phyloP scores from a whole-genome alignment of 768 basidiomycete genomes.

The Boletus barrowsii region DNA sequence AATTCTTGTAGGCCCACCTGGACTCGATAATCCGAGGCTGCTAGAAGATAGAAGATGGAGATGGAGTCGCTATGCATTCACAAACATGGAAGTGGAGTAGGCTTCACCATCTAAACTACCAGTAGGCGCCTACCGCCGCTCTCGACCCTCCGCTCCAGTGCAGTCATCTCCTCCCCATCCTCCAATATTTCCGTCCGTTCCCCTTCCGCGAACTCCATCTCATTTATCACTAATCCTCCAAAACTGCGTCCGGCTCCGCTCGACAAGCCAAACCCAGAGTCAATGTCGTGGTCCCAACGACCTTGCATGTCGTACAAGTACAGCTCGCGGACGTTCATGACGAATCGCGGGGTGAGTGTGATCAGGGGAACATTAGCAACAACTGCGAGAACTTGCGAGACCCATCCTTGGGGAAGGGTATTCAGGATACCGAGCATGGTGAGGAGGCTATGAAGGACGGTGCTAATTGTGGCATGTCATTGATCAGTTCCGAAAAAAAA shows the following conservation, averaged over 20 bases:
- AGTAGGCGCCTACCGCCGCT: neutral
- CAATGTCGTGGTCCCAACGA: neutral
- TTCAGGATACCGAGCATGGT: neutral
- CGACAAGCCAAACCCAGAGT: neutral
- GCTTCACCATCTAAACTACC: no score
- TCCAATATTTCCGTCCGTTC: neutral
- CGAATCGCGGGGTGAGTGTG: slow-evolving; percentile 1
- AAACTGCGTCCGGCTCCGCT: neutral
- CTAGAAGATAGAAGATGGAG: no score
- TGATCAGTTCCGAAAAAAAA: neutral
- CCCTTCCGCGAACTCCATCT: neutral
- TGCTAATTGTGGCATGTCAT: neutral
- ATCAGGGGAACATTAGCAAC: neutral
- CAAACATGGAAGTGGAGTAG: no score
- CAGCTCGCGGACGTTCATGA: neutral
- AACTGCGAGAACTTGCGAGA: neutral
- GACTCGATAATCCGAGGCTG: no score
- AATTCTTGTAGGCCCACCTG: no score
- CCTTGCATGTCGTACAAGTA: neutral
- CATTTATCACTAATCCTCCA: neutral
- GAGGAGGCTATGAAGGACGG: neutral
- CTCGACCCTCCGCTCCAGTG: neutral
- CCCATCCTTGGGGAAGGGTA: neutral
- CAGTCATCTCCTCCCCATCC: neutral
- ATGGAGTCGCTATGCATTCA: no score